Evolutionary conservation across 345 rosid species (phyloP).

Genomic region (Trapa incisa): DNA sequence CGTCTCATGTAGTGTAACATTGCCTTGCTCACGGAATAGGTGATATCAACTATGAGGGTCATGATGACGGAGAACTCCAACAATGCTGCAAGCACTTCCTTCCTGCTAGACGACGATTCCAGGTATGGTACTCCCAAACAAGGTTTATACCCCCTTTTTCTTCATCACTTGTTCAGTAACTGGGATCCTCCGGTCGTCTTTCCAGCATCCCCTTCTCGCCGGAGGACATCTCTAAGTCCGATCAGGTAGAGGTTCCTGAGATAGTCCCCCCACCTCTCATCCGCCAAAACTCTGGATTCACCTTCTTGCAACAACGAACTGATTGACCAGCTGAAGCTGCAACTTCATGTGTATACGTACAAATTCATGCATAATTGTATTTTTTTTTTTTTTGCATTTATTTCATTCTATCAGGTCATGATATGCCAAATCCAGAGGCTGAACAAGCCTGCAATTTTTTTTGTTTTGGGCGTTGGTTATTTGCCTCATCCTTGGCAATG

Average conservation of each 20-base stretch:
- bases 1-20: neutral
- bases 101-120: slow-evolving; percentile 82
- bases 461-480: no score
- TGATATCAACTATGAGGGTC: slow-evolving; percentile 63
- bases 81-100: slow-evolving; percentile 57
- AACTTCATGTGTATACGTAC: no score
- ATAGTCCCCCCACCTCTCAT: slow-evolving; percentile 78
- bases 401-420: no score
- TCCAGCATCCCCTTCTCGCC: slow-evolving; percentile 85
- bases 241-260: slow-evolving; percentile 54
- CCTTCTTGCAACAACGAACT: slow-evolving; percentile 67
- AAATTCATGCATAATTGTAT: no score
- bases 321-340: slow-evolving; percentile 12
- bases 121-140: slow-evolving; percentile 30
- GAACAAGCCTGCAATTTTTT: no score
- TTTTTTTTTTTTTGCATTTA: no score
- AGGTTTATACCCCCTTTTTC: neutral
- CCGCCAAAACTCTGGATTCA: slow-evolving; percentile 69
- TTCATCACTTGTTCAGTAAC: neutral
- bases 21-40: slow-evolving; percentile 25
- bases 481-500: no score
- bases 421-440: no score
- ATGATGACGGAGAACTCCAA: slow-evolving; percentile 58
- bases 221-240: slow-evolving; percentile 79
- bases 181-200: neutral